These are phyloP conservation scores for Pogostemon cablin DNA, from an alignment of 257 asterid genomes.

Conservation along the genomic window DNA sequence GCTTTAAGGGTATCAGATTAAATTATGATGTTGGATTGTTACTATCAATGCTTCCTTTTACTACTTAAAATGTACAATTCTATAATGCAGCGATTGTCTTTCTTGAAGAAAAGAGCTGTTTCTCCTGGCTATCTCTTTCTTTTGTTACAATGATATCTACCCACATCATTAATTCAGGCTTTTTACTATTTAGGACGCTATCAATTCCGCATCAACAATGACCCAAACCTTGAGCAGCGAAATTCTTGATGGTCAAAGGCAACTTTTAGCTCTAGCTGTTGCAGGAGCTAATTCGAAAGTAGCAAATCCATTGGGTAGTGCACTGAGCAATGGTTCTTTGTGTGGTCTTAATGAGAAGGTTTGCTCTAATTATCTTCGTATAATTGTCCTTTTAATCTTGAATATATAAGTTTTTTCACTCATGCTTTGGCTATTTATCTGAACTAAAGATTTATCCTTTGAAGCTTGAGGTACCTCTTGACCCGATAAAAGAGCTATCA, in stretches of 20 bases:
- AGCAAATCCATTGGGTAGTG: slow-evolving; percentile 60
- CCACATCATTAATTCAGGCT: no score
- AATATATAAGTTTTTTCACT: background rate
- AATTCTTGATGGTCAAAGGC: slow-evolving; percentile 87
- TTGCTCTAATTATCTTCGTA: slow-evolving; percentile 17
- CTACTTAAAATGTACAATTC: background rate
- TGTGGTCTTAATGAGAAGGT: slow-evolving; percentile 83
- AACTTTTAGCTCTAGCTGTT: slow-evolving; percentile 79
- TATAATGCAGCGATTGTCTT: background rate
- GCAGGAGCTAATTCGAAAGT: slow-evolving; percentile 73
- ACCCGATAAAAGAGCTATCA: slow-evolving; percentile 91
- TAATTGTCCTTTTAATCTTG: no score
- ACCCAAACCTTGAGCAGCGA: slow-evolving; percentile 84
- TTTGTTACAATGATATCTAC: no score
- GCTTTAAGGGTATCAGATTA: slow-evolving; percentile 67
- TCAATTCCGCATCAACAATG: slow-evolving; percentile 83
- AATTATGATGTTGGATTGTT: background rate
- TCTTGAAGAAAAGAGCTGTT: no score
- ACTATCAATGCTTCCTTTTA: no score
- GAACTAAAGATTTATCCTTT: slow-evolving; percentile 23
- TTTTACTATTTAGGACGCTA: slow-evolving; percentile 64
- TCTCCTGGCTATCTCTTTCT: no score
- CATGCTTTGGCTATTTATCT: slow-evolving; percentile 23
- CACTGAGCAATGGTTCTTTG: slow-evolving; percentile 86
- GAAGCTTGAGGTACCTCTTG: slow-evolving; percentile 81